Base-by-base conservation (phyloP, 345 rosid genomes). In the Isatis tinctoria region DNA sequence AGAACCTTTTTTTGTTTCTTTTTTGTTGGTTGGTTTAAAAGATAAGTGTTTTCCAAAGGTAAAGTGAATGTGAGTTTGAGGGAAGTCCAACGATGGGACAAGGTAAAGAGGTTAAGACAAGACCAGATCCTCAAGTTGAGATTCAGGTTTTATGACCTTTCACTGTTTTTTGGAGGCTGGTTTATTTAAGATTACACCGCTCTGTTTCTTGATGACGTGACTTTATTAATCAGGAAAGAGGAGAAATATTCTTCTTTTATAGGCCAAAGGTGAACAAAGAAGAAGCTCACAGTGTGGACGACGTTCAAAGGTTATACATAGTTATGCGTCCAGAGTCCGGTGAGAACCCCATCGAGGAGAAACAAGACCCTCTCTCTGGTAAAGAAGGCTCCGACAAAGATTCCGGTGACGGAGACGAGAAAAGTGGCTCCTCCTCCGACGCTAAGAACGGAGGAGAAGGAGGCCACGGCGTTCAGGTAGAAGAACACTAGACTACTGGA, bases 231-330 rank as follows among this genome's bases (percentile, higher is more conserved):
- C 45, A 91, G 88, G 94, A 90, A 77, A 79, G 85, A 60, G 96
- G 90, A 60, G 91, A 90, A 39, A 90, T 88, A 80, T 88, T 79
- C 80, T 90, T 93, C 86, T 93, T 93, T 75, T 93, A 86, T 64
- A 81, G 93, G 70, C 93, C 92, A 37, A 90, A 86, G 79, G 86
- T 87, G 6, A 85, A 82, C 75, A 90, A 78, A 82, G 81, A 90
- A 70, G 87, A 83, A 74, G 92, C 83, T 20, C 93, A 81, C 68
- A 44, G 87, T 37, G 62, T 72, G 0, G 81, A 86, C 16, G 97
- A 93, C 74, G 90, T 85, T 65, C 92, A 85, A 63, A 81, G 90
- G 10, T 39, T 93, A 44, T 93, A 82, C 86, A 65, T 88, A 36
- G 87, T 90, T 3, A 70, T 90, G 79, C 57, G 87, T 18, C 93